Percentiles rank a stretch among this genome's conserved stretches.
These are phyloP conservation scores for Cytospora piceae DNA, from an alignment of 2,329 filamentous ascomycete genomes.

Conservation along the genomic window DNA sequence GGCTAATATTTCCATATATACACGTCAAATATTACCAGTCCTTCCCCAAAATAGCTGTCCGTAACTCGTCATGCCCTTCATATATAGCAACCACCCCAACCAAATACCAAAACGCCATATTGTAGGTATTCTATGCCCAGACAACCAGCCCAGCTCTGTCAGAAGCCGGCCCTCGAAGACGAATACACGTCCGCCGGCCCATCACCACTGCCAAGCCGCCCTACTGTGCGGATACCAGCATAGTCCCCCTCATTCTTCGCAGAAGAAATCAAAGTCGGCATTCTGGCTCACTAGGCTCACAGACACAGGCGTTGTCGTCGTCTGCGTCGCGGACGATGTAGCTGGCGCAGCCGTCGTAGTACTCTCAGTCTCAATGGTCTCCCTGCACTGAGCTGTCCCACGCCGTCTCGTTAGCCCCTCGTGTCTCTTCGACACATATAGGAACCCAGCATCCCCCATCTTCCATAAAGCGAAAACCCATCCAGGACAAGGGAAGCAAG, in stretches of 20 bases:
- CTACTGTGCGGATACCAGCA: no score
- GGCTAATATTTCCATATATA: not conserved
- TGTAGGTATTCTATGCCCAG: not conserved
- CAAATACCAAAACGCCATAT: not conserved
- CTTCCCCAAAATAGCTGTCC: not conserved
- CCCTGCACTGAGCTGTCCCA: constrained; percentile 45
- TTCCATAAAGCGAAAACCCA: not conserved
- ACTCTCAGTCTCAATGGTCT: constrained; percentile 6
- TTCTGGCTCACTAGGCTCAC: constrained; percentile 44
- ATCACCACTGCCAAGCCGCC: not conserved
- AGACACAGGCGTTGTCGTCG: constrained; percentile 37
- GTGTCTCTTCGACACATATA: not conserved
- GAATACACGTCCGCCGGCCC: not conserved
- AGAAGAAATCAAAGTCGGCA: constrained; percentile 52
- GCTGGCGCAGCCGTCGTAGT: constrained; percentile 19
- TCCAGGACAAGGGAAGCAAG: not conserved
- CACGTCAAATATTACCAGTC: not conserved
- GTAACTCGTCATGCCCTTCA: not conserved
- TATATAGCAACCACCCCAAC: not conserved
- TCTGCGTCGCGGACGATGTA: constrained; percentile 19
- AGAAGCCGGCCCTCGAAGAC: not conserved
- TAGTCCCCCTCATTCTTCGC: constrained; percentile 33
- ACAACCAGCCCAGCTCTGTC: not conserved
- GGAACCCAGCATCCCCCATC: not conserved
- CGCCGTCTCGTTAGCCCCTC: constrained; percentile 1